Percentiles rank a stretch among this genome's conserved stretches.
These are phyloP conservation scores for Salvia splendens DNA, from an alignment of 257 asterid species.

Conservation along the genomic window DNA sequence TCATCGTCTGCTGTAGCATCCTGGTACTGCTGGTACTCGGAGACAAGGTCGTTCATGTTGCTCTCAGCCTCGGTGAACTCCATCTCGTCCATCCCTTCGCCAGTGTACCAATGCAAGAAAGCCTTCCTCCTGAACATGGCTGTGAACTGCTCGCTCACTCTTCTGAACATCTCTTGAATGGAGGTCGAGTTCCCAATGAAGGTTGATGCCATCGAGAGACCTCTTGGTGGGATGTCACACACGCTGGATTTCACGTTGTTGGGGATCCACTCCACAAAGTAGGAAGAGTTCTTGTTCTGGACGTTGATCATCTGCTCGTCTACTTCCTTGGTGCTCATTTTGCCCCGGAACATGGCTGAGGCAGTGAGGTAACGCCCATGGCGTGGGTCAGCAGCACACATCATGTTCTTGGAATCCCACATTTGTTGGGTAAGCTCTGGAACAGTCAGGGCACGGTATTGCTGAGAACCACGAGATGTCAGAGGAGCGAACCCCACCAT, in stretches of 20 bases:
- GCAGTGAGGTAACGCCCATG: slow-evolving; percentile 83
- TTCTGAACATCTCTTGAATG: slow-evolving; percentile 77
- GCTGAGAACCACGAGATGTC: slow-evolving; percentile 80
- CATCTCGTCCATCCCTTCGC: slow-evolving; percentile 78
- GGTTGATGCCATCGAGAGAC: slow-evolving; percentile 84
- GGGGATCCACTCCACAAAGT: slow-evolving; percentile 87
- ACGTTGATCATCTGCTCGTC: slow-evolving; percentile 82
- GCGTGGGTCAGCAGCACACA: slow-evolving; percentile 81
- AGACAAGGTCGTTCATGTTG: slow-evolving; percentile 81
- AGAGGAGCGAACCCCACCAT: slow-evolving; percentile 85
- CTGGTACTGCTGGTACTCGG: slow-evolving; percentile 86
- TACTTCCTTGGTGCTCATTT: slow-evolving; percentile 80
- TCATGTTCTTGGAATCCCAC: slow-evolving; percentile 87
- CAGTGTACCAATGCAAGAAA: slow-evolving; percentile 80
- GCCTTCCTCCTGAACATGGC: slow-evolving; percentile 87
- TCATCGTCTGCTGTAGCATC: slow-evolving; percentile 85
- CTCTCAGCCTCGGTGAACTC: slow-evolving; percentile 80
- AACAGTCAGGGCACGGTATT: slow-evolving; percentile 69
- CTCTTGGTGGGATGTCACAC: slow-evolving; percentile 83
- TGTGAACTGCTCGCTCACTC: slow-evolving; percentile 81
- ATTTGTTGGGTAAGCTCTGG: slow-evolving; percentile 81
- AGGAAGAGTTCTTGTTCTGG: slow-evolving; percentile 84
- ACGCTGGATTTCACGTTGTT: slow-evolving; percentile 84
- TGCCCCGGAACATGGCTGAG: slow-evolving; percentile 87
- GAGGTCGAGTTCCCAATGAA: slow-evolving; percentile 80